Evolutionary conservation across 164 flowering plant species (phyloP), one percentile per base, ranked within the genome.

Genomic region (Stephania japonica): DNA sequence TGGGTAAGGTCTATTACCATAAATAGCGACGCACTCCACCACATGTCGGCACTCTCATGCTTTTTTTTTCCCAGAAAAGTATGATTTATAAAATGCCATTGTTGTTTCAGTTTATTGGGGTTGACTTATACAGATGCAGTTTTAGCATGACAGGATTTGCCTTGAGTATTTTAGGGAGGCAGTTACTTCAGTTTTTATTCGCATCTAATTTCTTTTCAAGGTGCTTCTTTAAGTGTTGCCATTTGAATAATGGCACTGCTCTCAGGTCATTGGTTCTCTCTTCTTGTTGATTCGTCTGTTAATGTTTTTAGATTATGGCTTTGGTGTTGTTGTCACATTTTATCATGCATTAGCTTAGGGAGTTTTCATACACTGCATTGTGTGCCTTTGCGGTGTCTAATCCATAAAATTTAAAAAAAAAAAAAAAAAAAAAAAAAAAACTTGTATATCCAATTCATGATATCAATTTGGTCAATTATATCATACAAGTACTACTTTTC

Each of bases 391-490:
- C 6, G 19, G 19, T 42, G 42, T 25, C 69, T 42, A 68, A 42
- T 68, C 7, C 18, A 5, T 42, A 21, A 19, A 16, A n/a, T n/a
- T n/a, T n/a, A n/a, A n/a, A n/a, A n/a, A n/a, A n/a, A n/a, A n/a
- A n/a, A n/a, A n/a, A n/a, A n/a, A n/a, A n/a, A n/a, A n/a, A n/a
- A n/a, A n/a, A n/a, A n/a, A n/a, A n/a, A n/a, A n/a, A 56, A 32
- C 56, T 68, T 43, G 70, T 21, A 26, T 26, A n/a, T n/a, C 50
- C 70, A 68, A 53, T 68, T 68, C 53, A 42, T 68, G 27, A 49
- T 68, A 56, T 56, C 62, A 16, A 32, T 32, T 32, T 32, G 38
- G 38, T 4, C 38, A 56, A 56, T 56, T 16, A 14, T 56, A 56
- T 56, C 23, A 5, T 21, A 56, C 21, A 5, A n/a, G 62, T n/a